These are phyloP conservation scores for Daldinia grandis DNA, from an alignment of 495 filamentous ascomycete species.

Conservation along the genomic window DNA sequence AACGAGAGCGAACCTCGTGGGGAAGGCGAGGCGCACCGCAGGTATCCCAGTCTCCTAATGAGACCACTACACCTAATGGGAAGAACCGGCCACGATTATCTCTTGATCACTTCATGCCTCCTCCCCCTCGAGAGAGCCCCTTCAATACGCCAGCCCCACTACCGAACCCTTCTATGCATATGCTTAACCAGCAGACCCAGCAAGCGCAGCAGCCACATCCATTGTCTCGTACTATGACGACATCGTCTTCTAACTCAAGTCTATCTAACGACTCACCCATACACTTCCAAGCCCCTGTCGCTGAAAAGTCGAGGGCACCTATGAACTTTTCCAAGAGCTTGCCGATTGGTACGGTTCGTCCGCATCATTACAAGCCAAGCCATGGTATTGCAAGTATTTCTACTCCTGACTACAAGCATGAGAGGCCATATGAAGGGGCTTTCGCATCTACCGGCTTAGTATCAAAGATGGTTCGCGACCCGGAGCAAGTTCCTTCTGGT, in stretches of 20 bases:
- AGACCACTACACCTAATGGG: conserved; percentile 59
- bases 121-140: conserved; percentile 67
- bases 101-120: conserved; percentile 73
- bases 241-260: conserved; percentile 81
- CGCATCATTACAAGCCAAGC: conserved; percentile 19
- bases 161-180: conserved; percentile 65
- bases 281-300: conserved; percentile 65
- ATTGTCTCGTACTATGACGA: conserved; percentile 82
- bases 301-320: conserved; percentile 53
- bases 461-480: conserved; percentile 76
- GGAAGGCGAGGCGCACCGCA: conserved; percentile 57
- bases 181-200: conserved; percentile 50
- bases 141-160: conserved; percentile 64
- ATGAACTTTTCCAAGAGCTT: conserved; percentile 83
- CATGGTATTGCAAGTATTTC: conserved; percentile 60
- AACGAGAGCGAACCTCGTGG: conserved; percentile 53
- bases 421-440: conserved; percentile 82
- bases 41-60: conserved; percentile 51
- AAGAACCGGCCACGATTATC: conserved; percentile 74
- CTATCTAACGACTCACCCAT: conserved; percentile 78
- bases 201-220: conserved; percentile 87
- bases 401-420: conserved; percentile 85
- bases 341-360: conserved; percentile 58
- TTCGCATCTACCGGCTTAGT: conserved; percentile 95
- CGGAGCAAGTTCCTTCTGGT: conserved; percentile 51